Conservation (phyloP, 495 filamentous ascomycete species). For the Hypoxylon fragiforme region DNA sequence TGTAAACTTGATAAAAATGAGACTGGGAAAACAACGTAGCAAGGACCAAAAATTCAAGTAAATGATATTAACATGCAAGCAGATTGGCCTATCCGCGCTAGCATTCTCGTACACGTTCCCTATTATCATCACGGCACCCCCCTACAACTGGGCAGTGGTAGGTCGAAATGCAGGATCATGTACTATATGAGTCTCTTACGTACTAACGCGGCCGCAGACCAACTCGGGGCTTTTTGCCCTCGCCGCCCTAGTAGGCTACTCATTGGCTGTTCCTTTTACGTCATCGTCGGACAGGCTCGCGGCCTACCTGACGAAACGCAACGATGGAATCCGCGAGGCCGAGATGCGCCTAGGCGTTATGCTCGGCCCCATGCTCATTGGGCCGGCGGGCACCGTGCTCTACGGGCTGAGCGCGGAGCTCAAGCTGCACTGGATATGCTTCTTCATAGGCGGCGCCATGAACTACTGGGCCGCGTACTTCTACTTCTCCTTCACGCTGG, state of each 20-base stretch:
- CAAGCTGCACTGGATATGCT: constrained; percentile 59
- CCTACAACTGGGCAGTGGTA: constrained; percentile 59
- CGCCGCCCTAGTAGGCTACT: constrained; percentile 55
- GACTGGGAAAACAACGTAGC: not conserved
- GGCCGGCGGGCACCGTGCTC: constrained; percentile 57
- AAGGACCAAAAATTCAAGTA: not conserved
- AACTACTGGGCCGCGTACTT: constrained; percentile 57
- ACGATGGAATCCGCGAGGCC: constrained; percentile 60
- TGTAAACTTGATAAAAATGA: no score
- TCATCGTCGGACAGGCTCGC: constrained; percentile 59
- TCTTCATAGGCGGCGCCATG: constrained; percentile 58
- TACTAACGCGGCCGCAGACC: constrained; percentile 35
- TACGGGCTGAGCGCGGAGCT: constrained; percentile 59
- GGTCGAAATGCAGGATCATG: constrained; percentile 1
- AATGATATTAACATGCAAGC: constrained; percentile 33
- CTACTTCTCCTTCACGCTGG: constrained; percentile 63
- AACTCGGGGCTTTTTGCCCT: constrained; percentile 61
- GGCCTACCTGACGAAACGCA: constrained; percentile 56
- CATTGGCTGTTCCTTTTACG: constrained; percentile 60
- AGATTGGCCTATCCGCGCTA: constrained; percentile 61
- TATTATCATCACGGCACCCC: constrained; percentile 55
- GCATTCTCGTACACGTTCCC: constrained; percentile 65
- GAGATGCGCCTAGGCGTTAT: constrained; percentile 64
- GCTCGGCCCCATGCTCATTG: constrained; percentile 56
- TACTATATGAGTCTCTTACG: no score